Conservation (phyloP, 2,329 filamentous ascomycete genomes). For the Aciculosporium take region DNA sequence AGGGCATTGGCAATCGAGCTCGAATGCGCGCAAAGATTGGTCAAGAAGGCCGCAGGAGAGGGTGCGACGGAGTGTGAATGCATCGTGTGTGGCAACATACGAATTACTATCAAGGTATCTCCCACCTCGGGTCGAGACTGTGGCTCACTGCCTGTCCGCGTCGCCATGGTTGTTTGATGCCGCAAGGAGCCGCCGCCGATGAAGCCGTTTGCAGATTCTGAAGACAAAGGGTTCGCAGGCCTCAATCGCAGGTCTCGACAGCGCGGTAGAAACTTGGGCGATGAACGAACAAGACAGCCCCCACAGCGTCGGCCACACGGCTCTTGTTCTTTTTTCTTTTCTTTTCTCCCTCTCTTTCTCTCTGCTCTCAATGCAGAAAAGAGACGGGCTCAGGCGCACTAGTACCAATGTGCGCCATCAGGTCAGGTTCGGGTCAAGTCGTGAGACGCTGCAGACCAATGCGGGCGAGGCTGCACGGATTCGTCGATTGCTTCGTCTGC, state of each 20-base stretch:
- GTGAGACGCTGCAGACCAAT: background rate
- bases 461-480: background rate
- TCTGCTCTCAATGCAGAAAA: conserved; percentile 4
- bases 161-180: conserved; percentile 24
- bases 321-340: background rate
- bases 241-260: background rate
- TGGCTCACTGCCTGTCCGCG: conserved; percentile 22
- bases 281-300: conserved; percentile 2
- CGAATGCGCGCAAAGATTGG: background rate
- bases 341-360: background rate
- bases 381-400: conserved; percentile 1
- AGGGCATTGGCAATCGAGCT: too few relatives aligned
- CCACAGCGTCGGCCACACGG: background rate
- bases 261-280: background rate
- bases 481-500: background rate
- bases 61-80: conserved; percentile 13
- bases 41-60: background rate
- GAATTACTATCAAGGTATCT: conserved; percentile 56
- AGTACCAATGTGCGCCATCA: too few relatives aligned
- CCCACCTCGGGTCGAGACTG: conserved; percentile 43
- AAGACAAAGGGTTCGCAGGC: background rate
- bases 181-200: background rate
- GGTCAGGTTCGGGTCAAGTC: conserved; percentile 1
- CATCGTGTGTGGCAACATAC: conserved; percentile 32
- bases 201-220: background rate